A percentile compares a stretch with the other conserved stretches of the same genome.
Evolutionary conservation across 352 stramenopile genomes (phyloP).

Genomic region (Phytophthora europaea): DNA sequence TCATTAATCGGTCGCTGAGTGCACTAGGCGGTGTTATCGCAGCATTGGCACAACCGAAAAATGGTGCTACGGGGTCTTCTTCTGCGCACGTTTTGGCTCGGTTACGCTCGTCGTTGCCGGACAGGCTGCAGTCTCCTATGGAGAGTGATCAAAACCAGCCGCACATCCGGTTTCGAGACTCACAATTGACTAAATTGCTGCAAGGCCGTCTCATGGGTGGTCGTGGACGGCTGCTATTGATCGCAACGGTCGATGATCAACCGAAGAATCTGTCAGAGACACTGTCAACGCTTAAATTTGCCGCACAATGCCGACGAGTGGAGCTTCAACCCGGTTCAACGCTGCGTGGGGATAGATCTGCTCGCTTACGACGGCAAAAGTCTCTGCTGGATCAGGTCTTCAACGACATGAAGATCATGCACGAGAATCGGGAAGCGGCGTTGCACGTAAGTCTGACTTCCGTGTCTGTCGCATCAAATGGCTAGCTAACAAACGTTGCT

Average conservation of each 20-base stretch:
- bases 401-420: constrained; percentile 57
- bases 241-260: constrained; percentile 73
- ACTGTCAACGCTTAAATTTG: constrained; percentile 82
- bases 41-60: constrained; percentile 52
- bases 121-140: constrained; percentile 10
- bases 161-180: constrained; percentile 79
- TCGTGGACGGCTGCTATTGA: constrained; percentile 58
- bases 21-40: constrained; percentile 76
- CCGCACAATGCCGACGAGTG: constrained; percentile 70
- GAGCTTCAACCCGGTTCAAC: constrained; percentile 43
- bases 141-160: constrained; percentile 24
- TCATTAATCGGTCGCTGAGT: constrained; percentile 81
- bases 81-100: constrained; percentile 12
- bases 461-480: background rate
- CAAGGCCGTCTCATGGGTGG: constrained; percentile 60
- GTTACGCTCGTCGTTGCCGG: constrained; percentile 7
- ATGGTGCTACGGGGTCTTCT: background rate
- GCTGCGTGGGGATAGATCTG: constrained; percentile 17
- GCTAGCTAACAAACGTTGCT: background rate
- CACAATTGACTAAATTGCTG: constrained; percentile 77
- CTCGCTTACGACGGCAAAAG: constrained; percentile 28
- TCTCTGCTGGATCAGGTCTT: constrained; percentile 57
- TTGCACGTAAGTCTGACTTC: constrained; percentile 44
- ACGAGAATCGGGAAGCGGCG: constrained; percentile 60
- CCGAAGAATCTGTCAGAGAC: constrained; percentile 67